These are phyloP conservation scores for Pseudotulostoma volvatum DNA, from an alignment of 495 filamentous ascomycete genomes.

Conservation along the genomic window DNA sequence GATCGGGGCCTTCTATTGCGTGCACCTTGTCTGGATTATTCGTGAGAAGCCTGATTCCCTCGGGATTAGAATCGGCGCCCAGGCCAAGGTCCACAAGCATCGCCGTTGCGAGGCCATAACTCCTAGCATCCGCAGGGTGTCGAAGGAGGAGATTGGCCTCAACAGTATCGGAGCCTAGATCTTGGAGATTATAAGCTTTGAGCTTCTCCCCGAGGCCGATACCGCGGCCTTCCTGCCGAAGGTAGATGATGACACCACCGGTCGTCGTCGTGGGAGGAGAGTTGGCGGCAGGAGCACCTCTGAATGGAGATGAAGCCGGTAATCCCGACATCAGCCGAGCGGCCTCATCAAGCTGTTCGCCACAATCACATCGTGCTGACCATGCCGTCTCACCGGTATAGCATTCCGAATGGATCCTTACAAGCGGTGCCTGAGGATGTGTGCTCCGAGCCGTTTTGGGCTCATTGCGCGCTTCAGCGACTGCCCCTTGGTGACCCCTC, in stretches of 20 bases:
- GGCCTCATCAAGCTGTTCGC: conserved; percentile 93
- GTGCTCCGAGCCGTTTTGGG: conserved; percentile 2
- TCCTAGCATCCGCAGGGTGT: conserved; percentile 86
- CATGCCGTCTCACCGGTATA: conserved; percentile 98
- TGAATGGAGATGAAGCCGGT: conserved; percentile 17
- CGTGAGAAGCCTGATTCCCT: conserved; percentile 72
- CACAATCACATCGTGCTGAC: conserved; percentile 95
- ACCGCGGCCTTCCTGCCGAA: conserved; percentile 88
- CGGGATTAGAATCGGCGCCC: conserved; percentile 37
- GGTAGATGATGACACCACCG: conserved; percentile 85
- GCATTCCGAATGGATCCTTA: conserved; percentile 94
- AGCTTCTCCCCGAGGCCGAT: conserved; percentile 91
- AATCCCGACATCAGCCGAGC: conserved; percentile 83
- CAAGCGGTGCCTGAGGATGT: conserved; percentile 43
- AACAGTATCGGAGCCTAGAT: conserved; percentile 87
- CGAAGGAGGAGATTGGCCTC: conserved; percentile 84
- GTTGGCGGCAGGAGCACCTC: conserved; percentile 13
- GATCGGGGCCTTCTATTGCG: conserved; percentile 78
- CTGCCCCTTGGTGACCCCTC: too few species aligned
- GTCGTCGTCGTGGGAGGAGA: conserved; percentile 28
- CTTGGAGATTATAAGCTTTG: conserved; percentile 95
- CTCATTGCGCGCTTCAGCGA: background rate
- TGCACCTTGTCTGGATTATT: conserved; percentile 97
- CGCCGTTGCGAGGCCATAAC: conserved; percentile 86
- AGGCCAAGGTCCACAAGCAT: conserved; percentile 77